Percentiles rank a stretch among this genome's conserved stretches.
Evolutionary conservation across 2,329 filamentous ascomycete species (phyloP).

Genomic region (Elsinoe necatrix): DNA sequence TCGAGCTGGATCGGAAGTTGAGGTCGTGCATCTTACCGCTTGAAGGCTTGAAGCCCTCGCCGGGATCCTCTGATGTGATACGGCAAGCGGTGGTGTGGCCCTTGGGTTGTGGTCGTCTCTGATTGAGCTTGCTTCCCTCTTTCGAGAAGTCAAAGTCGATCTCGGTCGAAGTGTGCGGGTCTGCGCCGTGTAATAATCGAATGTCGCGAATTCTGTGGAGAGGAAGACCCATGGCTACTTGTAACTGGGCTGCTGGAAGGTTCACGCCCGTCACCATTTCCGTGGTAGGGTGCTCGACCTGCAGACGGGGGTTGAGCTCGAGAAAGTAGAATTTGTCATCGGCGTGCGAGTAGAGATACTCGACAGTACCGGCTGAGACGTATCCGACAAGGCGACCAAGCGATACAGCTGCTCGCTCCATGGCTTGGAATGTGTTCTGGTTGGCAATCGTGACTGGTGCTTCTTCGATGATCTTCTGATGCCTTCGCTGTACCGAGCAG

Average conservation of each 20-base stretch:
- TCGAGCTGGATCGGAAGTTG: conserved; percentile 97
- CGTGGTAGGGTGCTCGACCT: conserved; percentile 98
- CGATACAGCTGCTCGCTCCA: conserved; percentile 94
- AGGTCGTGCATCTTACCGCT: conserved; percentile 98
- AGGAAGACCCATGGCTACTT: conserved; percentile 97
- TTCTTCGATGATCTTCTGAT: conserved; percentile 99
- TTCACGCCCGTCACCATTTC: conserved; percentile 99
- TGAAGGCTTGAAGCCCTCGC: conserved; percentile 98
- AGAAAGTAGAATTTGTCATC: conserved; percentile 99
- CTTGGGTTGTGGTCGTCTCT: conserved; percentile 85
- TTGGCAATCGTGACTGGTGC: conserved; percentile 95
- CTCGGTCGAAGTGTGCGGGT: conserved; percentile 73
- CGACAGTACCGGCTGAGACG: conserved; percentile 95
- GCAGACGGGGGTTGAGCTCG: conserved; percentile 95
- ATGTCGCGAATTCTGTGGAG: conserved; percentile 95
- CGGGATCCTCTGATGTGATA: conserved; percentile 97
- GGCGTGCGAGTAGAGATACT: conserved; percentile 95
- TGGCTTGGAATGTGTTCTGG: conserved; percentile 77
- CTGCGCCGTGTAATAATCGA: conserved; percentile 87
- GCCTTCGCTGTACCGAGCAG: conserved; percentile 94
- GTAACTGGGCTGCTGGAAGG: conserved; percentile 90
- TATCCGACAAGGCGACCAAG: conserved; percentile 92
- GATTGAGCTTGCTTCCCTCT: conserved; percentile 70
- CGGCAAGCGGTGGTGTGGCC: conserved; percentile 96
- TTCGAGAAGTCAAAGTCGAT: conserved; percentile 97